Evolutionary conservation across 2,329 filamentous ascomycete species (phyloP), one percentile per base, ranked within the genome.

Genomic region (Aotearoamyces nothofagi): DNA sequence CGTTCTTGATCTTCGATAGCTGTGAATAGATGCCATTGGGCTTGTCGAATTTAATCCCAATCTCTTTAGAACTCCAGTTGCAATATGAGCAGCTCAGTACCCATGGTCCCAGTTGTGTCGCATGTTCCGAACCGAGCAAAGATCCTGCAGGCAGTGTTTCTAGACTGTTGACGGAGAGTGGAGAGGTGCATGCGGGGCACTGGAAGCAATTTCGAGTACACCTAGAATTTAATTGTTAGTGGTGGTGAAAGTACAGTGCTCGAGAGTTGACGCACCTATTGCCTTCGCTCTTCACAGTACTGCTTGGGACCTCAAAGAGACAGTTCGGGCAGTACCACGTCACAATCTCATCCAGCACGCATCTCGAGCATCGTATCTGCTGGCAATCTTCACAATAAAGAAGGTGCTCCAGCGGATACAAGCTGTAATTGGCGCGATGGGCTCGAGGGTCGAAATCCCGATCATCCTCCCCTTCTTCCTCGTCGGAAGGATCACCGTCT

Each of bases 361-460:
- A 98, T 56, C 84, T 67, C 5, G 83, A 81, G 50, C 90, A 98
- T 41, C 90, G 79, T 37, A 96, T 92, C 54, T 93, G 79, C 50
- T 92, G 83, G 53, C 90, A 98, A 51, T 96, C 90, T 50, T 93
- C 87, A 60, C 90, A 98, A 59, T 92, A 98, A 22, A 96, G 67
- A 15, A 98, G 69, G 49, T 94, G 77, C 47, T 96, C 87, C 24
- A 94, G 73, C 1, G 90, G 87, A 48, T 87, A 94, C 17, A 98
- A 63, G 40, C 83, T 86, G 61, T 83, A 96, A 52, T 84, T 90
- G 33, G 90, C 80, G 20, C 86, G 76, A 10, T 80, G 70, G 35
- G 77, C 75, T 43, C 79, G 74, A 2, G 90, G 84, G 49, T 98
- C 80, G 52, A 98, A 93, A 4, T 81, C 78, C 36, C 67, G 64